Conservation (phyloP, 768 basidiomycete genomes). For the Naganishia randhawae region DNA sequence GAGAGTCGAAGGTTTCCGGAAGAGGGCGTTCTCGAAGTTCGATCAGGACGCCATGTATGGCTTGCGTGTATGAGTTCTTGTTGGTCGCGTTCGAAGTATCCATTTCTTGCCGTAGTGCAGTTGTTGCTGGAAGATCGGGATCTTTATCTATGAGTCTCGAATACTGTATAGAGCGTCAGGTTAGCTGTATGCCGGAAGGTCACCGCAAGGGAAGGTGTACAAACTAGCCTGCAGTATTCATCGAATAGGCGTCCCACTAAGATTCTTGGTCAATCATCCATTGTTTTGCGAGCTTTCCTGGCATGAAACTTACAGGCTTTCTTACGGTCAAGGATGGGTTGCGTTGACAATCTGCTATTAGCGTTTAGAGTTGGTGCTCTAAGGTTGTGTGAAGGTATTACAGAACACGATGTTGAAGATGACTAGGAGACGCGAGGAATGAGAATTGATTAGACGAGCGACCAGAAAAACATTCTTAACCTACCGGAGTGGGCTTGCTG, state of each 20-base stretch:
- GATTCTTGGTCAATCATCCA: constrained; percentile 2
- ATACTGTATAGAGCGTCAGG: constrained; percentile 31
- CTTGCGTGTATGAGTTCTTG: constrained; percentile 41
- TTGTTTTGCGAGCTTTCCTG: background rate
- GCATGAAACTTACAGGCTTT: constrained; percentile 40
- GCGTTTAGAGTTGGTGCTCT: constrained; percentile 34
- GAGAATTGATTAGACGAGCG: background rate
- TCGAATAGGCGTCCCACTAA: constrained; percentile 42
- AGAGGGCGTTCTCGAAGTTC: constrained; percentile 35
- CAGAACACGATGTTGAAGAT: background rate
- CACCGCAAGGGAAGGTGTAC: background rate
- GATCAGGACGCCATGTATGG: constrained; percentile 46
- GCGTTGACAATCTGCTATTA: constrained; percentile 35
- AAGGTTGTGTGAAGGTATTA: background rate
- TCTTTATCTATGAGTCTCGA: constrained; percentile 29
- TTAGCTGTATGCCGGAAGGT: background rate
- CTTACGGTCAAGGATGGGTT: constrained; percentile 43
- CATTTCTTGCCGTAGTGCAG: constrained; percentile 39
- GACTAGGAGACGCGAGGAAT: background rate
- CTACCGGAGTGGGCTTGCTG: background rate
- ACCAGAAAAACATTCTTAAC: background rate
- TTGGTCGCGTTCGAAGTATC: constrained; percentile 40
- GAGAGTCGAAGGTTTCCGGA: constrained; percentile 38
- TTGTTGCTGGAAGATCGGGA: constrained; percentile 39
- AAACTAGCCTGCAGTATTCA: constrained; percentile 43